These are phyloP conservation scores for Sporothrix sp. DNA, from an alignment of 2,329 filamentous ascomycete species.

Conservation along the genomic window DNA sequence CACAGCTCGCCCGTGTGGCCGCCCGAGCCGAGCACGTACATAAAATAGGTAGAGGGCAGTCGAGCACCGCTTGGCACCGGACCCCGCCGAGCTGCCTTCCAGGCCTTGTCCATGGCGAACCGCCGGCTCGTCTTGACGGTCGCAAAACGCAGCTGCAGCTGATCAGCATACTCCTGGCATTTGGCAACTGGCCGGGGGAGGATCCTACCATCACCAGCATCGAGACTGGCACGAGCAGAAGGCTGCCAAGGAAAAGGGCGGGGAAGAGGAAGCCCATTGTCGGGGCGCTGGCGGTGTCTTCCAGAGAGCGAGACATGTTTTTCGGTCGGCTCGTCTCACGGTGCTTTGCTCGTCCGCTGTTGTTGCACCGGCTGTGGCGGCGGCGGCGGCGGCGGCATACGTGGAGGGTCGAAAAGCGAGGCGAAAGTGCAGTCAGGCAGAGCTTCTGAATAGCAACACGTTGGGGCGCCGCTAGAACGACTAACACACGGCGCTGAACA, in stretches of 20 bases:
- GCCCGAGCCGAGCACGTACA: slow-evolving; percentile 82
- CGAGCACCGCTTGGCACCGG: slow-evolving; percentile 12
- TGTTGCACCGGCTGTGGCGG: background rate
- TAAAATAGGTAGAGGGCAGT: slow-evolving; percentile 41
- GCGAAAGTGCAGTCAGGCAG: background rate
- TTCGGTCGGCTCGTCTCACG: too few relatives aligned
- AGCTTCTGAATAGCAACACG: slow-evolving; percentile 2
- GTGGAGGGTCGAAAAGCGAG: background rate
- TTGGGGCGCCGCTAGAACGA: background rate
- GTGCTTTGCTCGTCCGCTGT: background rate
- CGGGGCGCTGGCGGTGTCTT: too few relatives aligned
- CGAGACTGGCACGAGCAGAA: background rate
- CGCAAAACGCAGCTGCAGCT: slow-evolving; percentile 11
- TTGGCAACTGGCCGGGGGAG: too few relatives aligned
- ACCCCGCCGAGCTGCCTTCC: slow-evolving; percentile 9
- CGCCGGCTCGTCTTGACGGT: background rate
- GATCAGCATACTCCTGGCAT: background rate
- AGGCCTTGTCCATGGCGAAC: slow-evolving; percentile 7
- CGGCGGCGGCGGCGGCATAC: background rate
- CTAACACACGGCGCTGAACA: background rate
- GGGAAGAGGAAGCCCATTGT: background rate
- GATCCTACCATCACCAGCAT: background rate
- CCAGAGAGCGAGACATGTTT: too few relatives aligned
- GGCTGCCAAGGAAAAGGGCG: background rate
- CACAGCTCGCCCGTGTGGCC: slow-evolving; percentile 96